Percentiles rank a stretch among this genome's conserved stretches.
Conservation (phyloP, 164 flowering plant species). For the Kingdonia uniflora region DNA sequence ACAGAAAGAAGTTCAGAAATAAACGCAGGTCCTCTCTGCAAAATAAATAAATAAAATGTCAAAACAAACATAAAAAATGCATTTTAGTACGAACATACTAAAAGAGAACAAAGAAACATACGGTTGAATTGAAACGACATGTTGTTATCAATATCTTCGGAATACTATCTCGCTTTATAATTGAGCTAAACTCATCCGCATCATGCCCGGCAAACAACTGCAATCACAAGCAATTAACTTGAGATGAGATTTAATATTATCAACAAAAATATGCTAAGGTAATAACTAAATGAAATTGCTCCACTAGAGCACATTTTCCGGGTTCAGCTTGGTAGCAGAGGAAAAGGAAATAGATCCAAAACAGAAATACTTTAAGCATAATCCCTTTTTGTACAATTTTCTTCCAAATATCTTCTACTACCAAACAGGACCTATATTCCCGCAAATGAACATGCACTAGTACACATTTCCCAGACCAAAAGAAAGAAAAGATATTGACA, state of each 20-base stretch:
- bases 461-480: too few species aligned
- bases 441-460: too few species aligned
- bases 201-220: slow-evolving; percentile 85
- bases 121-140: slow-evolving; percentile 75
- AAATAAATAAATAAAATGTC: slow-evolving; percentile 4
- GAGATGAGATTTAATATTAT: too few species aligned
- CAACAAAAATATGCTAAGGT: too few species aligned
- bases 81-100: background rate
- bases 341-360: too few species aligned
- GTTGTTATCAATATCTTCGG: slow-evolving; percentile 89
- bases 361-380: too few species aligned
- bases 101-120: slow-evolving; percentile 21
- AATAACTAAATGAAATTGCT: too few species aligned
- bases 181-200: slow-evolving; percentile 72
- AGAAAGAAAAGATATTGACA: background rate
- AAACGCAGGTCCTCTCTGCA: slow-evolving; percentile 92
- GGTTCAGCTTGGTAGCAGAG: too few species aligned
- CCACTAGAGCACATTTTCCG: too few species aligned
- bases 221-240: slow-evolving; percentile 3
- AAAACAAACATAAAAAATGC: background rate
- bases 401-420: too few species aligned
- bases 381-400: too few species aligned
- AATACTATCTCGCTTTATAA: slow-evolving; percentile 36
- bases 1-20: slow-evolving; percentile 64
- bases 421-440: too few species aligned